These are phyloP conservation scores for Salix koriyanagi DNA, from an alignment of 345 rosid species.

Conservation along the genomic window DNA sequence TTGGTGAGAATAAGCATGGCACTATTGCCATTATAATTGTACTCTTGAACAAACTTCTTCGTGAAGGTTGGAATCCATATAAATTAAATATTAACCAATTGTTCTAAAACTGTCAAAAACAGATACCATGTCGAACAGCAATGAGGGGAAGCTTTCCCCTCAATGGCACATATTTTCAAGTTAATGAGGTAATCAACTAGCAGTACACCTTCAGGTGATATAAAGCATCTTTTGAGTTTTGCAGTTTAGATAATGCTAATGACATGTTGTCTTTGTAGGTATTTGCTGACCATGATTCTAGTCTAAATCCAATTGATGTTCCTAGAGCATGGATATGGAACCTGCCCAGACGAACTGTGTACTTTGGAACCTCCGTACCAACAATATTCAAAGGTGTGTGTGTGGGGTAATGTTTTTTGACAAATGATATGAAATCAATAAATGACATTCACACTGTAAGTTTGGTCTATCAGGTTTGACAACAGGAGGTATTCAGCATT, in stretches of 20 bases:
- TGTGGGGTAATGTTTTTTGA: neutral
- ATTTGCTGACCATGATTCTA: slow-evolving; percentile 35
- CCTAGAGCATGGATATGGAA: slow-evolving; percentile 25
- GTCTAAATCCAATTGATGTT: slow-evolving; percentile 25
- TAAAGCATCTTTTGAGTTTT: neutral
- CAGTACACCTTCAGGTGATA: neutral
- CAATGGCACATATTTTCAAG: slow-evolving; percentile 77
- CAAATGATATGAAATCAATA: neutral
- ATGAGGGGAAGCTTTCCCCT: slow-evolving; percentile 55
- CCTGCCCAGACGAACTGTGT: slow-evolving; percentile 22
- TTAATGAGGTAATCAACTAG: slow-evolving; percentile 49
- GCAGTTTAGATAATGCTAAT: neutral
- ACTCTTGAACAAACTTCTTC: neutral
- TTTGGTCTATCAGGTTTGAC: slow-evolving; percentile 50
- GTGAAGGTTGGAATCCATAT: neutral
- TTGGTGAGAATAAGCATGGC: slow-evolving; percentile 49
- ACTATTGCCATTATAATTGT: neutral
- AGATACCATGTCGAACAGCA: slow-evolving; percentile 72
- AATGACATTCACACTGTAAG: neutral
- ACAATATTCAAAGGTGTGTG: slow-evolving; percentile 26
- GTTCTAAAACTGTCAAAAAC: neutral
- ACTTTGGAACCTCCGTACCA: slow-evolving; percentile 27
- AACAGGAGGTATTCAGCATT: slow-evolving; percentile 77
- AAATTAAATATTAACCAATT: neutral
- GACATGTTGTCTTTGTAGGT: slow-evolving; percentile 12